phyloP scores from a whole-genome alignment of 2,329 filamentous ascomycete species.

The Xylariaceae sp. region DNA sequence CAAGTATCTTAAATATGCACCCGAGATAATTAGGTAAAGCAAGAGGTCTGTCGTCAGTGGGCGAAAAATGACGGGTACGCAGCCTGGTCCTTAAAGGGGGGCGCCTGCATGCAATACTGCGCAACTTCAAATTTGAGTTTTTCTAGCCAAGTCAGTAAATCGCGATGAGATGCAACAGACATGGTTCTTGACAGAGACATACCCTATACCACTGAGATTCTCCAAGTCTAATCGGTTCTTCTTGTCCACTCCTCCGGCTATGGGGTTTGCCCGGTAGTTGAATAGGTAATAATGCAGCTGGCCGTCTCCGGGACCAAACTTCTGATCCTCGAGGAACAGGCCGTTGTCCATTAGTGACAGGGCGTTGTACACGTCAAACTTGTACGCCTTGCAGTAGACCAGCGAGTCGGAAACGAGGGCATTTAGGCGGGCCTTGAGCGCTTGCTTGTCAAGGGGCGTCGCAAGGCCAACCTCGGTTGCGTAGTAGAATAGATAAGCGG shows the following conservation, averaged over 20 bases:
- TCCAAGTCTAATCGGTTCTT: slow-evolving; percentile 73
- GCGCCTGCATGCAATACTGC: slow-evolving; percentile 4
- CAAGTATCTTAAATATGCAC: slow-evolving; percentile 3
- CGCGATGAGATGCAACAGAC: slow-evolving; percentile 6
- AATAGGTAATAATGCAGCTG: slow-evolving; percentile 96
- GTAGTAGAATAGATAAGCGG: slow-evolving; percentile 97
- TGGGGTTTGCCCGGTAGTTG: slow-evolving; percentile 87
- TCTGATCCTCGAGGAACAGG: slow-evolving; percentile 87
- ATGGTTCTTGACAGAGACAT: slow-evolving; percentile 58
- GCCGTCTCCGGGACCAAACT: slow-evolving; percentile 91
- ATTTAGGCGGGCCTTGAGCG: slow-evolving; percentile 76
- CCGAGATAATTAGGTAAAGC: slow-evolving; percentile 1
- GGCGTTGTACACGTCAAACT: slow-evolving; percentile 96
- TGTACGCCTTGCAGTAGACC: slow-evolving; percentile 74
- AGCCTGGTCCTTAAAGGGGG: background rate
- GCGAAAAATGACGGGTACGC: background rate
- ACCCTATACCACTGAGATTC: slow-evolving; percentile 77
- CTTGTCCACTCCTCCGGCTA: slow-evolving; percentile 77
- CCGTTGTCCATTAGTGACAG: slow-evolving; percentile 90
- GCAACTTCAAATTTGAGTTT: slow-evolving; percentile 27
- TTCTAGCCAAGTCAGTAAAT: slow-evolving; percentile 23
- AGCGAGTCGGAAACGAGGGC: slow-evolving; percentile 76
- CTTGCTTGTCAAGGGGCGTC: slow-evolving; percentile 45
- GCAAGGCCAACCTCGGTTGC: slow-evolving; percentile 73
- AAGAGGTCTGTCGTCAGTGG: background rate